phyloP scores from a whole-genome alignment of 2,329 filamentous ascomycete genomes.

The Beauveria scarabaeidicola region DNA sequence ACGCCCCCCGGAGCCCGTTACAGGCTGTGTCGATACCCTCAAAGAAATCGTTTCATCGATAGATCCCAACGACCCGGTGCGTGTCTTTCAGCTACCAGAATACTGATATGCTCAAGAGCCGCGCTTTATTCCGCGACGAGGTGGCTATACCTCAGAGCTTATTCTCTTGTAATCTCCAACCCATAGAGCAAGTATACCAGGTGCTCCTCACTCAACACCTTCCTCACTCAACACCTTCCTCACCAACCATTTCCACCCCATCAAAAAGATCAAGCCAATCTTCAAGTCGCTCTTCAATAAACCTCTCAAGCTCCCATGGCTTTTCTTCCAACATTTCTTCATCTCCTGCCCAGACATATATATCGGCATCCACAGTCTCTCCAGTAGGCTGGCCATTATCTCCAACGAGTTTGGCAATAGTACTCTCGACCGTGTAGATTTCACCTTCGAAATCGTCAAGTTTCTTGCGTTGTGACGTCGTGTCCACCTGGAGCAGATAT shows the following conservation, averaged over 20 bases:
- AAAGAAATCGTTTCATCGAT: too few species aligned
- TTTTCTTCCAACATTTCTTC: conserved; percentile 11
- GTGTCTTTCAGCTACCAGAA: too few species aligned
- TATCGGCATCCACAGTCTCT: conserved; percentile 18
- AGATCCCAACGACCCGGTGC: too few species aligned
- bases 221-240: too few species aligned
- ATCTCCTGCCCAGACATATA: conserved; percentile 24
- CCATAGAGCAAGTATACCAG: too few species aligned
- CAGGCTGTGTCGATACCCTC: too few species aligned
- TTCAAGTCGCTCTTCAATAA: conserved; percentile 18
- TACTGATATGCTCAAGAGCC: too few species aligned
- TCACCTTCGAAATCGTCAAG: conserved; percentile 27
- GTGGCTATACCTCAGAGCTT: too few species aligned
- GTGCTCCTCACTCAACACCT: too few species aligned
- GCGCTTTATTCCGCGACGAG: too few species aligned
- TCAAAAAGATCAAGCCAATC: conserved; percentile 22
- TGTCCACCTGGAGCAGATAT: conserved; percentile 17
- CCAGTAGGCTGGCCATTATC: not conserved
- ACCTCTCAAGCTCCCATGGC: conserved; percentile 19
- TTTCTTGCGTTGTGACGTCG: conserved; percentile 21
- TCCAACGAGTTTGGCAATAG: conserved; percentile 10
- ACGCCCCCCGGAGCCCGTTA: too few species aligned
- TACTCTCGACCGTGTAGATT: conserved; percentile 14
- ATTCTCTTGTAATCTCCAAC: too few species aligned
- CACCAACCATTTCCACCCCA: conserved; percentile 14